phyloP scores from a whole-genome alignment of 2,329 filamentous ascomycete genomes.

The Didymella arachidicola region DNA sequence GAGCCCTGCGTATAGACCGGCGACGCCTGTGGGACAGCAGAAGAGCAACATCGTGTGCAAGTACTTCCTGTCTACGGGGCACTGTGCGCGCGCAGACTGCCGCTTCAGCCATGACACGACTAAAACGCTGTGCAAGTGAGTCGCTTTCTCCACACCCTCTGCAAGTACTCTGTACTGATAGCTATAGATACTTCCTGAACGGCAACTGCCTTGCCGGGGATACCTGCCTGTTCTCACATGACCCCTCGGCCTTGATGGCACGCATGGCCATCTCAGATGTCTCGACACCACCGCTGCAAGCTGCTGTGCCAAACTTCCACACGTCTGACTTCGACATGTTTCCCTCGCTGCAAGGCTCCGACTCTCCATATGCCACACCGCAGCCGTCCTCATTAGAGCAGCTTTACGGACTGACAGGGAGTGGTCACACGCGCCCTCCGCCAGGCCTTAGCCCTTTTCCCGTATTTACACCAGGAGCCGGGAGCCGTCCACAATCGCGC shows the following conservation, averaged over 20 bases:
- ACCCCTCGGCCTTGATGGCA: constrained; percentile 85
- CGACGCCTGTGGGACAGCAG: constrained; percentile 76
- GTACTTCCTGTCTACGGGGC: constrained; percentile 94
- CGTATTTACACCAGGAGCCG: constrained; percentile 61
- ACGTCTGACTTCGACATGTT: constrained; percentile 87
- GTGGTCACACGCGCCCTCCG: constrained; percentile 62
- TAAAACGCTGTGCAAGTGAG: constrained; percentile 97
- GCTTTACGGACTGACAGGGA: constrained; percentile 48
- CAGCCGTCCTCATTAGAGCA: constrained; percentile 53
- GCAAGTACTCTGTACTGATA: constrained; percentile 25
- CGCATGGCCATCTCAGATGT: constrained; percentile 77
- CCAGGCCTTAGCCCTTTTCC: constrained; percentile 72
- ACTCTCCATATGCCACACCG: constrained; percentile 52
- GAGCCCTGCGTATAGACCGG: constrained; percentile 72
- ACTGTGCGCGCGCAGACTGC: constrained; percentile 93
- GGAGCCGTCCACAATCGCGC: constrained; percentile 77
- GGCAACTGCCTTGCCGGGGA: constrained; percentile 94
- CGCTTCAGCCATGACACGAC: constrained; percentile 96
- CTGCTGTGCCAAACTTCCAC: constrained; percentile 73
- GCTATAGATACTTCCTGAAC: constrained; percentile 85
- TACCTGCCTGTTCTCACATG: constrained; percentile 96
- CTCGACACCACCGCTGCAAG: constrained; percentile 69
- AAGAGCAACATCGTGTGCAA: constrained; percentile 94
- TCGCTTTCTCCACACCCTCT: constrained; percentile 38
- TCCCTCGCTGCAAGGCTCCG: constrained; percentile 69